Base-by-base conservation (phyloP, 2,329 filamentous ascomycete species). In the Huntiella savannae region DNA sequence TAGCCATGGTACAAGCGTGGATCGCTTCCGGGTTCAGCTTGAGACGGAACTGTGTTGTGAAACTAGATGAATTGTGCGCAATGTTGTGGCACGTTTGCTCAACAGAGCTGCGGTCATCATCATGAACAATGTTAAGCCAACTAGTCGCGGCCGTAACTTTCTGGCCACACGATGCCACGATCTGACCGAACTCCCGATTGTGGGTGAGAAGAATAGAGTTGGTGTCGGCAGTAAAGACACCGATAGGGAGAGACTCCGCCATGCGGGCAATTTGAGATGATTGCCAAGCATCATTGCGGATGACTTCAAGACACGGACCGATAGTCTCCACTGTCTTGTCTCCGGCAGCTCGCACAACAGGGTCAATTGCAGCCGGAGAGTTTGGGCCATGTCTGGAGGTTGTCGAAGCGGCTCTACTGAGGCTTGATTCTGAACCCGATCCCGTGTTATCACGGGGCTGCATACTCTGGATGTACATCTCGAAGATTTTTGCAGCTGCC, bases 191-290 rank as follows among this genome's bases (percentile, higher is more conserved):
- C 56, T 80, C 82, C 51, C 87, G 80, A 57, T 92, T 92, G 57
- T 78, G 82, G 57, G 84, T 91, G 7, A 72, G 82, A 54, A 91
- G 82, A 17, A 70, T 65, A 3, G 84, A 83, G 36, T 67, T 60
- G 0, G 73, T 68, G 55, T 85, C 73, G n/a, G 82, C 80, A 53
- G 91, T 87, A 58, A 88, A 88, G 63, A 92, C 79, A 22, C 83
- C 84, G 1, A 87, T 82, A 0, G 83, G 83, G 0, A 82, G 80
- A 52, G 85, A 83, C 56, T 87, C 82, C 2, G 83, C 82, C 80
- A 91, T 86, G 39, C 82, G 70, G 1, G 81, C 84, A 57, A 91
- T 91, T 37, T 70, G 66, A 0, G 73, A 72, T 8, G 22, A 28
- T 10, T 28, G 22, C 22, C 22, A 28, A 28, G 22, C 22, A 10